phyloP scores from a whole-genome alignment of 495 filamentous ascomycete genomes.

The Aspergillus hancockii region DNA sequence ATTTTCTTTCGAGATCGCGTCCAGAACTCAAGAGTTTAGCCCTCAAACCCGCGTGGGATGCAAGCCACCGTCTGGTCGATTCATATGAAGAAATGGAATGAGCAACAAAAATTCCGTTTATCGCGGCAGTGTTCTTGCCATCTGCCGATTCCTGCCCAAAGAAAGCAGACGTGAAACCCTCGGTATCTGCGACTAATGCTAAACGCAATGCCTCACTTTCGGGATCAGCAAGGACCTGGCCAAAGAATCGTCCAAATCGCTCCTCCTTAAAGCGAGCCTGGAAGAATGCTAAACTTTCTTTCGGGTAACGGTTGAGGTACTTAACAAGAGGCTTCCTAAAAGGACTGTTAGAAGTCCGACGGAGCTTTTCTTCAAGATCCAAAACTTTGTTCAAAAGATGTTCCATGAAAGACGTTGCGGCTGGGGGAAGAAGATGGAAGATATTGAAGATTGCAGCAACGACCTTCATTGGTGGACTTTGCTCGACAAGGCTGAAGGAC shows the following conservation, averaged over 20 bases:
- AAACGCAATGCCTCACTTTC: slow-evolving; percentile 74
- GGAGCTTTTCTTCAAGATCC: slow-evolving; percentile 80
- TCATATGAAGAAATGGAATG: slow-evolving; percentile 64
- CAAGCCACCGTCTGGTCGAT: slow-evolving; percentile 68
- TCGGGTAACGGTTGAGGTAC: slow-evolving; percentile 89
- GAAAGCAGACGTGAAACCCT: slow-evolving; percentile 65
- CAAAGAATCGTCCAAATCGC: slow-evolving; percentile 90
- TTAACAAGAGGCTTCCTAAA: slow-evolving; percentile 91
- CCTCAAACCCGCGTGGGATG: slow-evolving; percentile 71
- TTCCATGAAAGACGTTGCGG: slow-evolving; percentile 88
- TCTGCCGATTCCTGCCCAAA: slow-evolving; percentile 58
- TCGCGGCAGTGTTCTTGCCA: slow-evolving; percentile 68
- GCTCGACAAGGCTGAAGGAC: slow-evolving; percentile 91
- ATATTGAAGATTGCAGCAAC: slow-evolving; percentile 93
- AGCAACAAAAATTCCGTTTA: slow-evolving; percentile 86
- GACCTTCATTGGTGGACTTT: slow-evolving; percentile 86
- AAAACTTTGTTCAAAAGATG: slow-evolving; percentile 84
- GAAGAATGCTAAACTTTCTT: slow-evolving; percentile 82
- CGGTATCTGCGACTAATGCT: slow-evolving; percentile 70
- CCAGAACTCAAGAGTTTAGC: slow-evolving; percentile 66
- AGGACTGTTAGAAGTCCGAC: slow-evolving; percentile 88
- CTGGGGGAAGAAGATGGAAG: slow-evolving; percentile 88
- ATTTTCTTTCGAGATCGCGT: slow-evolving; percentile 70
- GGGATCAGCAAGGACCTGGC: slow-evolving; percentile 79
- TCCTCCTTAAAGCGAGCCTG: slow-evolving; percentile 72